Evolutionary conservation across 106 monocot species (phyloP).

Genomic region (Allium sativum): DNA sequence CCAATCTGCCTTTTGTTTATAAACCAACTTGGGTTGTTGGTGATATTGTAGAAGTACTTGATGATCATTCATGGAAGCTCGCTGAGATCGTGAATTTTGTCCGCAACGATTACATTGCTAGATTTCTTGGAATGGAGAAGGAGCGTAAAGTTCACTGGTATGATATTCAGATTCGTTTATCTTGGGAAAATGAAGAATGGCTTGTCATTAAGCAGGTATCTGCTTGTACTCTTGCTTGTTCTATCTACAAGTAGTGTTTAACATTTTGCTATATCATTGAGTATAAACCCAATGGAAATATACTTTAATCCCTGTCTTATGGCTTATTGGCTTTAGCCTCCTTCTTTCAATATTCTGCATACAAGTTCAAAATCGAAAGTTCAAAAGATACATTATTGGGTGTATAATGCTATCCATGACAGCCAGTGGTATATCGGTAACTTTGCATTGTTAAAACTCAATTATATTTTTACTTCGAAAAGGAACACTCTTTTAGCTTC

Average conservation of each 20-base stretch:
- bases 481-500: not conserved
- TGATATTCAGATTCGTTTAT: slow-evolving; percentile 4
- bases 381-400: too few species aligned
- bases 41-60: slow-evolving; percentile 36
- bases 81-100: slow-evolving; percentile 11
- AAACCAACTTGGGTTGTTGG: slow-evolving; percentile 15
- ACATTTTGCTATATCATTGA: too few species aligned
- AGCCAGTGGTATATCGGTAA: too few species aligned
- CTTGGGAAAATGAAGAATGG: slow-evolving; percentile 16
- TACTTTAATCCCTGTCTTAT: not conserved
- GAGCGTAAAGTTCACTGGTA: slow-evolving; percentile 2
- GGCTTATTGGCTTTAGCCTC: not conserved
- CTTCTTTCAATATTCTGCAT: not conserved
- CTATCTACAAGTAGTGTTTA: not conserved
- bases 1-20: slow-evolving; percentile 20
- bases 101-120: slow-evolving; percentile 7
- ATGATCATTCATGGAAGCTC: slow-evolving; percentile 34
- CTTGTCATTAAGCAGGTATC: slow-evolving; percentile 20
- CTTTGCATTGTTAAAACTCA: not conserved
- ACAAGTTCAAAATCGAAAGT: too few species aligned
- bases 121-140: slow-evolving; percentile 11
- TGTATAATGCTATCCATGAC: too few species aligned
- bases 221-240: not conserved
- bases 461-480: not conserved
- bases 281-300: not conserved